Evolutionary conservation across 78 protist genomes (phyloP).

Genomic region (Dictyostelium discoideum): DNA sequence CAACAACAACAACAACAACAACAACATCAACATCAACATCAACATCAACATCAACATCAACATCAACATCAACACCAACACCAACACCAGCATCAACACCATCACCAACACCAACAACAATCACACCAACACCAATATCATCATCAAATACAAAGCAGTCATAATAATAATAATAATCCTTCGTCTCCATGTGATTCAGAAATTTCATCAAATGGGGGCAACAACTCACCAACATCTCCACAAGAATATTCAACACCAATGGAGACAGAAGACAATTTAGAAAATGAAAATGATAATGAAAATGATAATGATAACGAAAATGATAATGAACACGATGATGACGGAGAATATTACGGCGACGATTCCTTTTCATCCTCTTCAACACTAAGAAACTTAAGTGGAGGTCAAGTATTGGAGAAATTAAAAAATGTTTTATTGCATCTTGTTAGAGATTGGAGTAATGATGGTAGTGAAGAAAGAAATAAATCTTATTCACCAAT

Average conservation of each 20-base stretch:
- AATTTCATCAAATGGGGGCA: neutral
- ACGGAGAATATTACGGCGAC: neutral
- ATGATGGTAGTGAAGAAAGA: conserved; percentile 19
- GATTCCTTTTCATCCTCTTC: neutral
- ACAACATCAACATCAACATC: too few relatives aligned
- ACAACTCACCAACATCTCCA: neutral
- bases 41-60: too few relatives aligned
- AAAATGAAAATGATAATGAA: neutral
- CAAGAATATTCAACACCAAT: neutral
- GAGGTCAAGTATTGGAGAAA: neutral
- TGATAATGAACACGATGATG: neutral
- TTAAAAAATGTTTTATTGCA: conserved; percentile 6
- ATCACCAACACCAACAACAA: too few relatives aligned
- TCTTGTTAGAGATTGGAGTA: conserved; percentile 28
- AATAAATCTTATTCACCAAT: neutral
- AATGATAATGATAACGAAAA: neutral
- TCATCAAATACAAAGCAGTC: too few relatives aligned
- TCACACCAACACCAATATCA: too few relatives aligned
- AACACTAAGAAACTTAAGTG: neutral
- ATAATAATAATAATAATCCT: neutral
- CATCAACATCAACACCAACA: too few relatives aligned
- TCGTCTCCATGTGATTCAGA: neutral
- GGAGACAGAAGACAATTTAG: neutral
- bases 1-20: too few relatives aligned
- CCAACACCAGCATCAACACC: too few relatives aligned